Evolutionary conservation across 2,329 filamentous ascomycete genomes (phyloP).

Genomic region (Cladorrhinum sp.): DNA sequence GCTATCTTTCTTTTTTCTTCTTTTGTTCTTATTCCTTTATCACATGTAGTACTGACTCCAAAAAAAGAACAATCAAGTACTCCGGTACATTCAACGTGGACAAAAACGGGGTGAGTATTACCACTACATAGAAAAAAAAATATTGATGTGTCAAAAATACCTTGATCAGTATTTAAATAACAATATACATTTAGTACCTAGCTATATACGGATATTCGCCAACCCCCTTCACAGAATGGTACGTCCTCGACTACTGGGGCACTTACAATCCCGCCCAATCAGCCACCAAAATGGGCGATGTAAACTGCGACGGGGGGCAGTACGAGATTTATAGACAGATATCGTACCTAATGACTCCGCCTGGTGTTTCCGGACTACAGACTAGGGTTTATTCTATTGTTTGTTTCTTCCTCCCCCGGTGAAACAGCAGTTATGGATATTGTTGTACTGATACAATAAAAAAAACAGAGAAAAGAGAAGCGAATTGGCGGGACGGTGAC

Average conservation of each 20-base stretch:
- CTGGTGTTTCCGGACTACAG: not conserved
- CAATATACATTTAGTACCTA: slow-evolving; percentile 20
- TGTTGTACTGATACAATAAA: too few relatives aligned
- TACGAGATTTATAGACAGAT: slow-evolving; percentile 34
- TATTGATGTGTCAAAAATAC: not conserved
- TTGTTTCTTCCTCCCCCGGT: not conserved
- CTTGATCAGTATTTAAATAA: too few relatives aligned
- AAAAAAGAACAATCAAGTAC: slow-evolving; percentile 20
- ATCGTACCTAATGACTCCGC: slow-evolving; percentile 43
- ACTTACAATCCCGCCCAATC: slow-evolving; percentile 38
- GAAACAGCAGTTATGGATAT: too few relatives aligned
- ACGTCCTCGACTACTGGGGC: slow-evolving; percentile 31
- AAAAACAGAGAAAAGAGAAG: slow-evolving; percentile 41
- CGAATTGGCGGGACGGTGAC: slow-evolving; percentile 47
- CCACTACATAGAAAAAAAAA: not conserved
- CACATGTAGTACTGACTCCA: too few relatives aligned
- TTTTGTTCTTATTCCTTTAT: not conserved
- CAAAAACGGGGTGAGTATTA: slow-evolving; percentile 15
- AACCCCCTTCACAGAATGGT: slow-evolving; percentile 25
- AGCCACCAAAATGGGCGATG: slow-evolving; percentile 29
- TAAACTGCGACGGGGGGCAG: slow-evolving; percentile 32
- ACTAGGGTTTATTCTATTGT: not conserved
- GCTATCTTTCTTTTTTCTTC: not conserved
- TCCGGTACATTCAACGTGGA: slow-evolving; percentile 27
- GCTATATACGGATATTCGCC: slow-evolving; percentile 32